Percentiles rank a stretch among this genome's conserved stretches.
phyloP scores from a whole-genome alignment of 2,329 filamentous ascomycete genomes.

The Neoascochyta sp. region DNA sequence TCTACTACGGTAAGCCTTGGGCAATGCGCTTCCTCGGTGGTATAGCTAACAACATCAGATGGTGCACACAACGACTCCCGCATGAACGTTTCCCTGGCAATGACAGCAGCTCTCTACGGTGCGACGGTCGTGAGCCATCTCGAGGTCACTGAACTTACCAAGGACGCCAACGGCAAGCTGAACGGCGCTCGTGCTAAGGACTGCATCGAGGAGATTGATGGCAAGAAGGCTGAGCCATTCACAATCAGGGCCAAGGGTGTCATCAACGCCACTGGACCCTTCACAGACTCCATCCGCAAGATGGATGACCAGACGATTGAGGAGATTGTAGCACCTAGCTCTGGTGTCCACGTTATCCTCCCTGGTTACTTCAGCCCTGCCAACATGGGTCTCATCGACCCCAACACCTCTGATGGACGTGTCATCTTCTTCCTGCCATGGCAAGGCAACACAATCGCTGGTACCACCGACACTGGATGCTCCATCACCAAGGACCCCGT shows the following conservation, averaged over 20 bases:
- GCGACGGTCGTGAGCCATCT: slow-evolving; percentile 79
- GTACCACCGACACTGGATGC: slow-evolving; percentile 78
- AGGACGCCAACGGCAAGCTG: slow-evolving; percentile 68
- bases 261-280: slow-evolving; percentile 86
- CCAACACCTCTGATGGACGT: slow-evolving; percentile 78
- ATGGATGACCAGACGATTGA: slow-evolving; percentile 70
- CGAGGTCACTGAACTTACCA: slow-evolving; percentile 73
- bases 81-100: slow-evolving; percentile 85
- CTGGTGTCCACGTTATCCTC: slow-evolving; percentile 80
- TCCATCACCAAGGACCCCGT: slow-evolving; percentile 69
- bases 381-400: slow-evolving; percentile 85
- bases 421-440: slow-evolving; percentile 92
- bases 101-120: slow-evolving; percentile 85
- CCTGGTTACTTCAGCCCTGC: slow-evolving; percentile 82
- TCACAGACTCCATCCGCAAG: slow-evolving; percentile 80
- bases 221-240: slow-evolving; percentile 61
- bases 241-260: slow-evolving; percentile 73
- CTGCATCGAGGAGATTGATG: slow-evolving; percentile 62
- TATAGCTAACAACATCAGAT: too few species aligned
- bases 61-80: slow-evolving; percentile 88
- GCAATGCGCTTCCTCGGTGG: too few species aligned
- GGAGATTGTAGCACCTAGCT: slow-evolving; percentile 81
- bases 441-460: slow-evolving; percentile 90
- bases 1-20: slow-evolving; percentile 69
- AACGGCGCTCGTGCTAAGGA: slow-evolving; percentile 73